Evolutionary conservation across 75 land plant species (phyloP).

Genomic region (Picea glauca): DNA sequence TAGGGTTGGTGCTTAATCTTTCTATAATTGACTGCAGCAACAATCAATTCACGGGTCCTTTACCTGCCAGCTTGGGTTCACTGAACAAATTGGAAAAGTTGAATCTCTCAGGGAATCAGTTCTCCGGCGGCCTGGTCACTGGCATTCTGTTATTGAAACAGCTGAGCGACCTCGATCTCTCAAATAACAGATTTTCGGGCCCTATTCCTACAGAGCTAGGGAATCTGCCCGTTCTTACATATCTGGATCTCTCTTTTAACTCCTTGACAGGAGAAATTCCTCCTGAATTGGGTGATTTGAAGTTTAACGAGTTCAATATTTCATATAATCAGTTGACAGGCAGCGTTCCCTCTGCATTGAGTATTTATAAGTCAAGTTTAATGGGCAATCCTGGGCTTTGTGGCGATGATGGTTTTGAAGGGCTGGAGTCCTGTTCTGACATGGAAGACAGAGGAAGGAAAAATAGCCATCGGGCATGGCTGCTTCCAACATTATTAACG

Average conservation of each 20-base stretch:
- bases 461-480: slow-evolving; percentile 12
- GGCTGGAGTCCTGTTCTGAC: background rate
- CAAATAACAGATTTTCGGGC: slow-evolving; percentile 43
- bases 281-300: slow-evolving; percentile 25
- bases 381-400: slow-evolving; percentile 39
- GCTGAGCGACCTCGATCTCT: slow-evolving; percentile 37
- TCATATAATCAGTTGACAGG: slow-evolving; percentile 47
- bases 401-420: slow-evolving; percentile 3
- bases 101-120: slow-evolving; percentile 24
- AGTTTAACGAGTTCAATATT: slow-evolving; percentile 40
- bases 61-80: slow-evolving; percentile 27
- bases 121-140: slow-evolving; percentile 29
- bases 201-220: slow-evolving; percentile 37
- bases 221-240: slow-evolving; percentile 28
- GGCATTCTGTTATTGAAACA: slow-evolving; percentile 22
- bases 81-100: slow-evolving; percentile 29
- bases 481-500: slow-evolving; percentile 21
- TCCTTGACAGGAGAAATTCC: slow-evolving; percentile 45
- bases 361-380: slow-evolving; percentile 17
- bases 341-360: slow-evolving; percentile 38
- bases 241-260: slow-evolving; percentile 35
- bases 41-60: slow-evolving; percentile 33
- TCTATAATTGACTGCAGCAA: slow-evolving; percentile 7
- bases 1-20: slow-evolving; percentile 22
- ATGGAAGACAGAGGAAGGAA: background rate